A percentile compares a stretch with the other conserved stretches of the same genome.
Conservation (phyloP, 169 alveolate genomes). For the Blepharisma undulans region DNA sequence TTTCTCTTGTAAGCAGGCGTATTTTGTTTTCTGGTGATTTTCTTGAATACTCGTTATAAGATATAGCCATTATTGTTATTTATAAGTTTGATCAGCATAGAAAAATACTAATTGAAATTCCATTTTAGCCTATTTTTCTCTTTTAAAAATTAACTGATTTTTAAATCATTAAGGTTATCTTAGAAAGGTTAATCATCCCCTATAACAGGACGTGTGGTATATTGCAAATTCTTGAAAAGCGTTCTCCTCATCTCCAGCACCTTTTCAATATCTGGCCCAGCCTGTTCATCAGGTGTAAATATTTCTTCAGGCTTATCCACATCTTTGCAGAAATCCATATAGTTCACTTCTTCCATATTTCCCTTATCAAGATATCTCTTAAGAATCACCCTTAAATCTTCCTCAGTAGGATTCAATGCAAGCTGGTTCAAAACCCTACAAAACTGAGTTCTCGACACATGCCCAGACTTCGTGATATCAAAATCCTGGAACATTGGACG, state of each 20-base stretch:
- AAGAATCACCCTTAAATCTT: slow-evolving; percentile 55
- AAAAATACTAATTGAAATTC: neutral
- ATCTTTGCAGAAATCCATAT: slow-evolving; percentile 78
- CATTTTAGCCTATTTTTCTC: neutral
- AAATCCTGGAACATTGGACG: slow-evolving; percentile 82
- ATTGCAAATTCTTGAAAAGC: slow-evolving; percentile 9
- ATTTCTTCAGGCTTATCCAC: slow-evolving; percentile 81
- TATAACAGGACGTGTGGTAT: slow-evolving; percentile 29
- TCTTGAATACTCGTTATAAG: neutral
- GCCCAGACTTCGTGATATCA: slow-evolving; percentile 75
- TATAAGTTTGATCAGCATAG: neutral
- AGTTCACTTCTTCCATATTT: slow-evolving; percentile 81
- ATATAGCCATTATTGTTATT: neutral
- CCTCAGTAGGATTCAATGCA: slow-evolving; percentile 64
- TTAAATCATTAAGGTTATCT: neutral
- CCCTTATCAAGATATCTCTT: slow-evolving; percentile 83
- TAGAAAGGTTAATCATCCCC: neutral
- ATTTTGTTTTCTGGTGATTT: neutral
- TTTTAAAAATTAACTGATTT: neutral
- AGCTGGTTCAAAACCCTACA: slow-evolving; percentile 75
- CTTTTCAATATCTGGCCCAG: neutral
- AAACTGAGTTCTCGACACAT: slow-evolving; percentile 78
- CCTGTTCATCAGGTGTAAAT: slow-evolving; percentile 45
- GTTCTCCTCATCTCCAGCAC: neutral
- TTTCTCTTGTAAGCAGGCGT: neutral